Conservation (phyloP, 306 rosid species). For the Rosa chinensis region DNA sequence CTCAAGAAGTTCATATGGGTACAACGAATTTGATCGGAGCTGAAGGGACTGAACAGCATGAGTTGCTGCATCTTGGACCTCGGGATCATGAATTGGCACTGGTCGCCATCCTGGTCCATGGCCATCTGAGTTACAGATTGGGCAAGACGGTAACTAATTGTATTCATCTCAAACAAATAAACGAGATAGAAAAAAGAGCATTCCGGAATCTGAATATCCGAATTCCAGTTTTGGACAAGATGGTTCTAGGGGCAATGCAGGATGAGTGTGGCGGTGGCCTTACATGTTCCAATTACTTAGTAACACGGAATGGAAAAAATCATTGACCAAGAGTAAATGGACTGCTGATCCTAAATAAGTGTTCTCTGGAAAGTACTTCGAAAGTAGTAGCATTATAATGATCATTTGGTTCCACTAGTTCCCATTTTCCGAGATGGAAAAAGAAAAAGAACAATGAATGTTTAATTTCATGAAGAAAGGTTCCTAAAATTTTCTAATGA, state of each 20-base stretch:
- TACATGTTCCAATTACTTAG: not conserved
- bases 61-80: conserved; percentile 50
- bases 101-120: conserved; percentile 34
- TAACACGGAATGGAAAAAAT: too few species aligned
- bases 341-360: too few species aligned
- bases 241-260: not conserved
- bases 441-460: not conserved
- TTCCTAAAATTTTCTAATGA: too few species aligned
- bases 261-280: not conserved
- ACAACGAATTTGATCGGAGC: conserved; percentile 33
- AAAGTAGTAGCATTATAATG: too few species aligned
- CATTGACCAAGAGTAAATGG: too few species aligned
- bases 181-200: not conserved
- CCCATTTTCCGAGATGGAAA: too few species aligned
- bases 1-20: conserved; percentile 34
- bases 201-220: not conserved
- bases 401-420: not conserved
- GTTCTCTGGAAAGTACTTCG: too few species aligned
- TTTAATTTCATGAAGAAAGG: too few species aligned
- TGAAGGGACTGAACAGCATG: conserved; percentile 37
- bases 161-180: conserved; percentile 10
- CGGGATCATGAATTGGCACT: conserved; percentile 34
- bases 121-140: conserved; percentile 28
- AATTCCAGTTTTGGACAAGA: not conserved
- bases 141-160: not conserved